Conservation (phyloP, 768 basidiomycete species). For the Boletellus emodensis region DNA sequence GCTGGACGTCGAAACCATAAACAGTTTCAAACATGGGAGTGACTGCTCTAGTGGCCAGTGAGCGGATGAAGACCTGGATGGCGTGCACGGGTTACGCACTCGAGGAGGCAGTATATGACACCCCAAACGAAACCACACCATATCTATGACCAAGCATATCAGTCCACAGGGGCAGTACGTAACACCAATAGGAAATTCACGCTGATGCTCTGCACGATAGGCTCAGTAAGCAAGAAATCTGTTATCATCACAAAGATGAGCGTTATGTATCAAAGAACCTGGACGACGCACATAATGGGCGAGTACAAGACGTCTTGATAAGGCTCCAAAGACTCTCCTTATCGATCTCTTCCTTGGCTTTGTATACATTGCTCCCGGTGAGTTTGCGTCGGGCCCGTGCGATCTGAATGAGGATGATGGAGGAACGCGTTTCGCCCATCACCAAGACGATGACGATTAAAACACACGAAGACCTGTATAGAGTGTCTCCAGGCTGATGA, state of each 20-base stretch:
- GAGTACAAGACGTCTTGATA: conserved; percentile 63
- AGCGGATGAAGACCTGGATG: background rate
- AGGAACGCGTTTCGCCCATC: conserved; percentile 69
- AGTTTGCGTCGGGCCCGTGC: conserved; percentile 62
- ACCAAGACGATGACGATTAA: conserved; percentile 49
- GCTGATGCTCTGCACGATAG: conserved; percentile 67
- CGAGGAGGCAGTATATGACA: conserved; percentile 60
- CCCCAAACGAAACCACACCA: conserved; percentile 77
- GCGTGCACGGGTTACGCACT: conserved; percentile 32
- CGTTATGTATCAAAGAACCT: background rate
- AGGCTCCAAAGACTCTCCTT: conserved; percentile 48
- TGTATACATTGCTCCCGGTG: conserved; percentile 57
- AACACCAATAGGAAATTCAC: conserved; percentile 34
- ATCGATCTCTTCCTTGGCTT: conserved; percentile 61
- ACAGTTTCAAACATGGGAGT: conserved; percentile 50
- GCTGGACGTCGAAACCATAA: conserved; percentile 57
- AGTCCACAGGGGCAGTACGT: background rate
- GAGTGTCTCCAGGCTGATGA: background rate
- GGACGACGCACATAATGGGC: conserved; percentile 58
- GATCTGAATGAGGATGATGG: conserved; percentile 63
- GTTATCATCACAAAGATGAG: conserved; percentile 1
- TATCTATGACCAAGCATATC: conserved; percentile 34
- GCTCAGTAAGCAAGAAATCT: conserved; percentile 44
- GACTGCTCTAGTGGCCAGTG: conserved; percentile 40
- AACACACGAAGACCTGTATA: conserved; percentile 45